Evolutionary conservation across 768 basidiomycete species (phyloP), one percentile per base, ranked within the genome.

Genomic region (Neoboletus subvelutipes): DNA sequence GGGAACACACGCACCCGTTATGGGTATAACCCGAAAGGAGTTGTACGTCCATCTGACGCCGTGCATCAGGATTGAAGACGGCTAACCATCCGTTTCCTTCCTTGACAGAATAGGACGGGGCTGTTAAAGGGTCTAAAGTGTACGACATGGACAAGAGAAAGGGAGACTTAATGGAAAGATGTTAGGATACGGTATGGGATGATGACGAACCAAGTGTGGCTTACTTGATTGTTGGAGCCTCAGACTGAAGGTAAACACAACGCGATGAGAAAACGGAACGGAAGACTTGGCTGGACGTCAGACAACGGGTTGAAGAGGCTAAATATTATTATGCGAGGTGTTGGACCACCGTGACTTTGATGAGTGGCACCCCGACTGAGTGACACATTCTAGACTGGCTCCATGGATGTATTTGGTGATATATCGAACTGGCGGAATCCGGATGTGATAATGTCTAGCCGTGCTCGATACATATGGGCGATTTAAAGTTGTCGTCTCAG

Each of bases 1-100:
- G 8, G 72, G 70, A 59, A 33, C 8, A 37, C 13, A 74, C 81
- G 39, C 66, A 93, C 92, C 88, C 90, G 65, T 90, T 88, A 67
- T 95, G 94, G 71, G 83, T 81, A 45, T 94, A 76, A 34, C 85
- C 88, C 68, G 92, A 89, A 45, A 87, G 80, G 51, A 81, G 66
- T n/a, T 72, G 71, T 33, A 83, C 78, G 58, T 84, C 82, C 63
- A 83, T 74, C 64, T 77, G 74, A 63, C 80, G 78, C 12, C 59
- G 69, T 18, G 75, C 76, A 50, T 77, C 76, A 49, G 79, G 76
- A 65, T 80, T 82, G 74, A 82, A 83, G 40, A 81, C 75, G 18
- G 77, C 80, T 36, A 80, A 69, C 82, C 82, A 84, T 40, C 82
- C 82, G 28, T 67, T 62, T 5, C 80, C 80, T 60, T 83, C 80